Base-by-base conservation (phyloP, 2,329 filamentous ascomycete species). In the Incumbomyces lentus region DNA sequence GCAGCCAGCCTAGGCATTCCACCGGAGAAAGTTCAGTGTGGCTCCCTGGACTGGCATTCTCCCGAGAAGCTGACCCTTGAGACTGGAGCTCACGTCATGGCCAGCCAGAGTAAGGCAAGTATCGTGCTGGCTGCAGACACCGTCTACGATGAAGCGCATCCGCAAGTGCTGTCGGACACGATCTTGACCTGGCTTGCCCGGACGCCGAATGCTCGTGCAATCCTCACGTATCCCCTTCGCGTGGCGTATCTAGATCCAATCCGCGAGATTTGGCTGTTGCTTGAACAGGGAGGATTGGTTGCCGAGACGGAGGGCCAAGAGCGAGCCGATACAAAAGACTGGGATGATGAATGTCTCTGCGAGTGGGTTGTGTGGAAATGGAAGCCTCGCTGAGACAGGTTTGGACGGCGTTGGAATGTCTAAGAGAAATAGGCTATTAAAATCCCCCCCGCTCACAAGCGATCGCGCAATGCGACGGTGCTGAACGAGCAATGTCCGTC, bases 1-100 rank as follows among this genome's bases (percentile, higher is more conserved):
- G 73, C 79, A 0, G 83, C 79, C 0, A 68, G 82, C 1, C 68
- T 96, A 44, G 84, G 86, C 86, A 68, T 67, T n/a, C 49, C 62
- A 6, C 46, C 54, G 10, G 58, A 59, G 0, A 4, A 26, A 26
- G 48, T 58, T 2, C 36, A 39, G 8, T 58, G 53, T 26, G 64
- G 62, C 8, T 55, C 57, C 1, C 55, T 69, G 12, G 66, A 69
- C 53, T 69, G 67, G 67, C 58, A 49, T 17, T 33, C 55, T 2
- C 65, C 65, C 1, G 46, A 55, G 1, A 47, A 45, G 3, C 39
- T 64, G 16, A 44, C 18, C 4, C 34, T 54, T 10, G 40, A 50
- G 13, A 33, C 32, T 29, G 50, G 51, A 18, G 29, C 14, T 13
- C 49, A 33, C 29, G 38, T 49, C 13, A 45, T 50, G 13, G 50